These are phyloP conservation scores for Leccinum incarnatum DNA, from an alignment of 768 basidiomycete genomes.

Conservation along the genomic window DNA sequence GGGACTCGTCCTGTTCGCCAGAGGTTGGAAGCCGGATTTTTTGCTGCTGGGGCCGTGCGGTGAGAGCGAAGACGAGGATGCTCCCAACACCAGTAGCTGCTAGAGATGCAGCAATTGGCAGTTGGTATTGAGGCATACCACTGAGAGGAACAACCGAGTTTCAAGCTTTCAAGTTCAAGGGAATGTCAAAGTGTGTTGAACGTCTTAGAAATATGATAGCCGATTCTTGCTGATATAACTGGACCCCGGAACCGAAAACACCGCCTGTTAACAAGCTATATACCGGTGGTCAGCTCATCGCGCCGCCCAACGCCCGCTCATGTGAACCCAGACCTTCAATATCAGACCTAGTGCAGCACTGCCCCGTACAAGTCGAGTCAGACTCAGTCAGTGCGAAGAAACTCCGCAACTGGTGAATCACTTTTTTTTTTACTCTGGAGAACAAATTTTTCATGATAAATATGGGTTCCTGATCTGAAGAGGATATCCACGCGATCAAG, in stretches of 20 bases:
- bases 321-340: background rate
- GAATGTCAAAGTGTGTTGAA: background rate
- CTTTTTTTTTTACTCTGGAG: background rate
- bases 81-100: slow-evolving; percentile 44
- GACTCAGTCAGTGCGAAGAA: background rate
- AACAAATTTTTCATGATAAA: background rate
- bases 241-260: slow-evolving; percentile 12
- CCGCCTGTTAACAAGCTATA: background rate
- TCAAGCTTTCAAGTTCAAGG: background rate
- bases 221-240: background rate
- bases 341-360: background rate
- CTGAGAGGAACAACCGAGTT: background rate
- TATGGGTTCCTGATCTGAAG: background rate
- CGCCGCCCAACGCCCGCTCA: background rate
- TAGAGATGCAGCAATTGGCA: slow-evolving; percentile 51
- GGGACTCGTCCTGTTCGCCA: slow-evolving; percentile 22
- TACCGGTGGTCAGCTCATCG: background rate
- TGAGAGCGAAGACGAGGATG: slow-evolving; percentile 40
- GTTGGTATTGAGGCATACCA: slow-evolving; percentile 59
- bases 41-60: slow-evolving; percentile 38
- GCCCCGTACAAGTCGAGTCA: background rate
- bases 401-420: background rate
- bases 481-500: background rate
- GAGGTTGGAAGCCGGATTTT: slow-evolving; percentile 49
- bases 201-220: background rate